Evolutionary conservation across 108 stramenopile genomes (phyloP).

Genomic region (Mayamaea pseudoterrestris): DNA sequence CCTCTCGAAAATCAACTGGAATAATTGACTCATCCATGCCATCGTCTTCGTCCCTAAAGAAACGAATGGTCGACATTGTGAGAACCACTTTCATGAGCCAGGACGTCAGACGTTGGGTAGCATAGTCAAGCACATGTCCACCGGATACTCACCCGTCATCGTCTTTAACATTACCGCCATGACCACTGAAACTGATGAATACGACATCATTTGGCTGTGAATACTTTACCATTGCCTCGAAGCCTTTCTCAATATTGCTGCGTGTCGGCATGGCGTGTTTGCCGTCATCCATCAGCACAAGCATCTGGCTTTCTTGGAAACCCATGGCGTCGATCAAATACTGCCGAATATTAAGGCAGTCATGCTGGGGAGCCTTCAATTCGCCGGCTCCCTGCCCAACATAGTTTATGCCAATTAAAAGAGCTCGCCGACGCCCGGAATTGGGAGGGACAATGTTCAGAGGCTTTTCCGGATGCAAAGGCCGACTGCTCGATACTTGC

Average conservation of each 20-base stretch:
- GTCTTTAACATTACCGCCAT: constrained; percentile 56
- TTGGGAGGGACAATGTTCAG: constrained; percentile 29
- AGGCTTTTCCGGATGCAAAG: constrained; percentile 49
- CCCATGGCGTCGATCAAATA: constrained; percentile 71
- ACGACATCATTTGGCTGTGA: constrained; percentile 64
- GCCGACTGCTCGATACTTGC: constrained; percentile 60
- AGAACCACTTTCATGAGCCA: neutral
- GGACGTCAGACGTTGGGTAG: neutral
- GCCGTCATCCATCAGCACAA: constrained; percentile 88
- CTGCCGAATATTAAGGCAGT: constrained; percentile 54
- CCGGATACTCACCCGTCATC: neutral
- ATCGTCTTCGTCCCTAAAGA: constrained; percentile 42
- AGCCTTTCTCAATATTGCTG: constrained; percentile 65
- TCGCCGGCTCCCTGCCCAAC: constrained; percentile 35
- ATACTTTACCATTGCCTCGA: constrained; percentile 55
- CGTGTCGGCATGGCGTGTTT: constrained; percentile 46
- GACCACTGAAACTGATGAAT: constrained; percentile 72
- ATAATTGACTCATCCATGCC: constrained; percentile 81
- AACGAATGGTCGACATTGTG: neutral
- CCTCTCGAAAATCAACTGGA: constrained; percentile 75
- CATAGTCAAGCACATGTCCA: neutral
- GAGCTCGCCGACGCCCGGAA: constrained; percentile 42
- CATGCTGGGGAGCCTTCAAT: constrained; percentile 70
- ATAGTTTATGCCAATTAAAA: constrained; percentile 90
- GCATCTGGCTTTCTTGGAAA: constrained; percentile 63